These are phyloP conservation scores for Suhomyces faveliae DNA, from an alignment of 805 yeast genomes.

Conservation along the genomic window DNA sequence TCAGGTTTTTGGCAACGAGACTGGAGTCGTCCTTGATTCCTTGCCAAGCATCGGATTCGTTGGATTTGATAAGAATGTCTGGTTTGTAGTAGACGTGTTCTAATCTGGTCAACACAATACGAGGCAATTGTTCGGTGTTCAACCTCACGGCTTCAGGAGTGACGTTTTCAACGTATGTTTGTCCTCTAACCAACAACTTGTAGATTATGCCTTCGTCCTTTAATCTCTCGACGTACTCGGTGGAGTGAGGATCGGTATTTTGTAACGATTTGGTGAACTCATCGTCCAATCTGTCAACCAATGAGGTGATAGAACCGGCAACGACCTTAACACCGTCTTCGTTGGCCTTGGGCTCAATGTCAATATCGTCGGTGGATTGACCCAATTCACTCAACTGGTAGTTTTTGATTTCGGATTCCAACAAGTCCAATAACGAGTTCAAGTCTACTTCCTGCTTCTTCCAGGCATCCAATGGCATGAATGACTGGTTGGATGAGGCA, in stretches of 20 bases:
- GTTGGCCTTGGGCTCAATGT: constrained; percentile 60
- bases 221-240: constrained; percentile 87
- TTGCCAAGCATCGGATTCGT: constrained; percentile 78
- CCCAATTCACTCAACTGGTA: constrained; percentile 81
- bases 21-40: constrained; percentile 35
- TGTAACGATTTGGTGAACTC: constrained; percentile 88
- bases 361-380: constrained; percentile 65
- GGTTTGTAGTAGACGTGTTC: constrained; percentile 95
- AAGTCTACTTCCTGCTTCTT: constrained; percentile 63
- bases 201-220: constrained; percentile 82
- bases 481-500: constrained; percentile 60
- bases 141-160: constrained; percentile 41
- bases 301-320: constrained; percentile 80
- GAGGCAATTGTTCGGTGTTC: constrained; percentile 58
- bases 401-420: constrained; percentile 55
- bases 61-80: constrained; percentile 60
- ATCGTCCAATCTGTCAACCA: constrained; percentile 91
- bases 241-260: constrained; percentile 89
- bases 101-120: constrained; percentile 78
- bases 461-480: constrained; percentile 84
- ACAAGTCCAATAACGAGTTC: constrained; percentile 56
- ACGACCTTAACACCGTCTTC: constrained; percentile 65
- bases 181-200: constrained; percentile 76
- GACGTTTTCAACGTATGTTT: constrained; percentile 74
- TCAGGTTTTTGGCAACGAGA: constrained; percentile 32